Conservation (phyloP, 2,329 filamentous ascomycete species). For the Stachybotrys chartarum region DNA sequence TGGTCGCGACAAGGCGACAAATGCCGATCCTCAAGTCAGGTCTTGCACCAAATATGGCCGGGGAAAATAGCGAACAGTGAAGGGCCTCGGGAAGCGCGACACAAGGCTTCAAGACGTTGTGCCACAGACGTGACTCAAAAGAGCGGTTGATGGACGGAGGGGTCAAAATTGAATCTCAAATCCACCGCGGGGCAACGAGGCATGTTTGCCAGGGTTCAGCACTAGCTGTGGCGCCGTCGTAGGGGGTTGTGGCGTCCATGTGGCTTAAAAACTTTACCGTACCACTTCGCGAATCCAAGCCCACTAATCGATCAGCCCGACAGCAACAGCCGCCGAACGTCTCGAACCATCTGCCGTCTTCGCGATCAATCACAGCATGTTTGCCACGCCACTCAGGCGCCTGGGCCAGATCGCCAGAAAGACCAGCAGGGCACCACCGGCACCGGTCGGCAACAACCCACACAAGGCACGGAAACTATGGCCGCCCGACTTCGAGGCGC, state of each 20-base stretch:
- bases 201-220: not conserved
- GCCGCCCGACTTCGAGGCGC: slow-evolving; percentile 68
- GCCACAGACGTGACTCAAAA: not conserved
- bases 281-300: not conserved
- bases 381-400: slow-evolving; percentile 25
- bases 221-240: not conserved
- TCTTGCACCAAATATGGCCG: not conserved
- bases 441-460: slow-evolving; percentile 41
- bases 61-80: too few species aligned
- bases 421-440: slow-evolving; percentile 12
- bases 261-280: not conserved
- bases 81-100: too few species aligned
- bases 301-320: not conserved
- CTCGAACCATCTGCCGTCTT: not conserved
- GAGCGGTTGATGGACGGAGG: not conserved
- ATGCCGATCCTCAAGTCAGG: not conserved
- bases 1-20: slow-evolving; percentile 2
- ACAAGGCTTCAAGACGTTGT: not conserved
- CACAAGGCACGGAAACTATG: slow-evolving; percentile 65
- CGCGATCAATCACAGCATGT: slow-evolving; percentile 16
- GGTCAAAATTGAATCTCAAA: not conserved
- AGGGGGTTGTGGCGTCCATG: not conserved
- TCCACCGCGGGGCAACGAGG: not conserved
- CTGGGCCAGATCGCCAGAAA: slow-evolving; percentile 23
- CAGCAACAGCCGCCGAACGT: not conserved